phyloP scores from a whole-genome alignment of 2,329 filamentous ascomycete genomes.

The Didymella pinodella region DNA sequence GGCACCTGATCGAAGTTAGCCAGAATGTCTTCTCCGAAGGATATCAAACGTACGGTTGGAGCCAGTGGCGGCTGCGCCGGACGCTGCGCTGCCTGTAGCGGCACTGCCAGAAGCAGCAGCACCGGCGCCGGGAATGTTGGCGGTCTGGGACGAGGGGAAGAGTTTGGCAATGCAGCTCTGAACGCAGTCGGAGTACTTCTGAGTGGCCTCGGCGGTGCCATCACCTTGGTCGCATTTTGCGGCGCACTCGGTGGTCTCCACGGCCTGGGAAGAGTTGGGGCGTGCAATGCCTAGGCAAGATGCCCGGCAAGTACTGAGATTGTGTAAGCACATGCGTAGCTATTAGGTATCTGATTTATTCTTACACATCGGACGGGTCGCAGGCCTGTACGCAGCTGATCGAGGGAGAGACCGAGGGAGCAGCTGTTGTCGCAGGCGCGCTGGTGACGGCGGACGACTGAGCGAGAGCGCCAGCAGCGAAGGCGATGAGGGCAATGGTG shows the following conservation, averaged over 20 bases:
- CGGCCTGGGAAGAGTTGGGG: slow-evolving; percentile 59
- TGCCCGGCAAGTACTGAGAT: slow-evolving; percentile 55
- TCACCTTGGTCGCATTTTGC: slow-evolving; percentile 62
- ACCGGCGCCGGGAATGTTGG: slow-evolving; percentile 26
- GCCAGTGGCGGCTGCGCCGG: slow-evolving; percentile 25
- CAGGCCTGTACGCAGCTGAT: slow-evolving; percentile 52
- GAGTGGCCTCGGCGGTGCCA: slow-evolving; percentile 56
- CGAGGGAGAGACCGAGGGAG: slow-evolving; percentile 33
- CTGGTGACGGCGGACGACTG: slow-evolving; percentile 50
- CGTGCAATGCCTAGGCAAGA: slow-evolving; percentile 61
- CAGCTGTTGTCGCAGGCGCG: slow-evolving; percentile 45
- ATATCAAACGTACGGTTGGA: slow-evolving; percentile 24
- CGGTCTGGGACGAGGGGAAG: slow-evolving; percentile 55
- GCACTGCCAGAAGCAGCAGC: slow-evolving; percentile 25
- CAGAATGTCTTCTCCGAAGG: background rate
- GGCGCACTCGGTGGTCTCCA: slow-evolving; percentile 62
- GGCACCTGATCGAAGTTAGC: slow-evolving; percentile 11
- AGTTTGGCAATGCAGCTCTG: slow-evolving; percentile 58
- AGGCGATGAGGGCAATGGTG: slow-evolving; percentile 54
- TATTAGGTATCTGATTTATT: background rate
- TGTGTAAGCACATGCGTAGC: slow-evolving; percentile 7
- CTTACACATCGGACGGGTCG: slow-evolving; percentile 54
- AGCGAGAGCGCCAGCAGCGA: slow-evolving; percentile 56
- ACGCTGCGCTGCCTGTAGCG: slow-evolving; percentile 13
- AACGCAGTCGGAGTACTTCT: slow-evolving; percentile 59